Conservation (phyloP, 805 yeast genomes). For the Millerago galiae region DNA sequence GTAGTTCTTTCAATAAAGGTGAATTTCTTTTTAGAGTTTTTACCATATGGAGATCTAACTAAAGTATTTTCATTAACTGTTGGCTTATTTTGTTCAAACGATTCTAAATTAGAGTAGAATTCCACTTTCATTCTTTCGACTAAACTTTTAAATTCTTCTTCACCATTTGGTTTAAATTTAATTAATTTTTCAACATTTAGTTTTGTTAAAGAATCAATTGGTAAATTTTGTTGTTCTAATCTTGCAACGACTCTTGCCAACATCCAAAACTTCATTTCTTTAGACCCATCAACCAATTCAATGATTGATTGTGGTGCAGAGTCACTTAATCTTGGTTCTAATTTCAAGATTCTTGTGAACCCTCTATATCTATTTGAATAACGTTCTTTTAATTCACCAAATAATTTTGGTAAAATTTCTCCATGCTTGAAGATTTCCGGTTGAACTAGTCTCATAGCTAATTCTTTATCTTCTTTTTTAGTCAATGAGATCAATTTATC, state of each 20-base stretch:
- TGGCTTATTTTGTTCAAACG: slow-evolving; percentile 15
- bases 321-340: slow-evolving; percentile 86
- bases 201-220: slow-evolving; percentile 45
- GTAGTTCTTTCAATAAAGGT: slow-evolving; percentile 9
- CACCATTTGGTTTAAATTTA: slow-evolving; percentile 42
- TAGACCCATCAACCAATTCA: slow-evolving; percentile 73
- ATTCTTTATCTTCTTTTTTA: slow-evolving; percentile 29
- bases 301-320: slow-evolving; percentile 84
- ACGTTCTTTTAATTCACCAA: slow-evolving; percentile 57
- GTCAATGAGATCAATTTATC: slow-evolving; percentile 61
- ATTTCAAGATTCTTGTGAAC: slow-evolving; percentile 73
- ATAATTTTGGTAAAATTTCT: slow-evolving; percentile 53
- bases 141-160: slow-evolving; percentile 46
- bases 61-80: slow-evolving; percentile 7
- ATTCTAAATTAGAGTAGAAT: slow-evolving; percentile 29
- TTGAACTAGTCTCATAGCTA: slow-evolving; percentile 29
- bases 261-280: slow-evolving; percentile 70
- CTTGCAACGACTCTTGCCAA: slow-evolving; percentile 85
- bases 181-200: slow-evolving; percentile 50
- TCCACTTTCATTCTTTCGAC: slow-evolving; percentile 51
- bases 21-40: slow-evolving; percentile 14
- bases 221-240: slow-evolving; percentile 54
- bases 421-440: slow-evolving; percentile 42
- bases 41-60: slow-evolving; percentile 18
- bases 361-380: slow-evolving; percentile 67